Evolutionary conservation across 1,284 basidiomycete species (phyloP).

Genomic region (Trichosporon faecale): DNA sequence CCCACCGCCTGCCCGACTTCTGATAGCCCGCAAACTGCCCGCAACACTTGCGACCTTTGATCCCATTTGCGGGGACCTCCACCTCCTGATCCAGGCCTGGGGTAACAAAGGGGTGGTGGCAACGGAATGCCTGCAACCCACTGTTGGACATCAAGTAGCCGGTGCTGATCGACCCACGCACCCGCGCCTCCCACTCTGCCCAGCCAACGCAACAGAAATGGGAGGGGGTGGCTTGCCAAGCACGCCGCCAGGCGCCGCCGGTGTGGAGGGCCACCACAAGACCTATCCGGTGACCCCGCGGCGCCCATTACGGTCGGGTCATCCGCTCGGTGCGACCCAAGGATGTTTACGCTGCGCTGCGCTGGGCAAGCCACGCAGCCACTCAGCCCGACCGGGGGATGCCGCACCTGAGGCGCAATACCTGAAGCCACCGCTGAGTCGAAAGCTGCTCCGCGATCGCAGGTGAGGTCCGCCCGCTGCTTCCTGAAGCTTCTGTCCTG

Average conservation of each 20-base stretch:
- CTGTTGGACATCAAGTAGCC: neutral
- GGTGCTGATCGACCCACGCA: neutral
- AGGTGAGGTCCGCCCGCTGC: neutral
- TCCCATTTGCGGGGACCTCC: neutral
- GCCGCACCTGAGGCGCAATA: neutral
- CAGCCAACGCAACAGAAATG: neutral
- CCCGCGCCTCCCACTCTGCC: neutral
- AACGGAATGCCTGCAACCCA: neutral
- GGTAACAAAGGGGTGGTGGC: neutral
- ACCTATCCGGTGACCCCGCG: neutral
- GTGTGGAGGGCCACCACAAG: neutral
- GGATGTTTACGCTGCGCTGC: too few species aligned
- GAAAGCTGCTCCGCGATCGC: neutral
- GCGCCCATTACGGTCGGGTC: neutral
- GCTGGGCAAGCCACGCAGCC: neutral
- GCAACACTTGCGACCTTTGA: neutral
- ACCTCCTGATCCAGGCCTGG: neutral
- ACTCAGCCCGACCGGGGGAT: neutral
- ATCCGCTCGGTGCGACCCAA: neutral
- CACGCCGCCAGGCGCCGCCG: neutral
- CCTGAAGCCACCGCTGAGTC: neutral
- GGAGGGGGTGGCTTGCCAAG: slow-evolving; percentile 2
- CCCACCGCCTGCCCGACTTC: neutral
- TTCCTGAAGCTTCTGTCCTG: neutral
- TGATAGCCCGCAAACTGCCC: neutral